Base-by-base conservation (phyloP, 345 rosid genomes). In the Salix viminalis region DNA sequence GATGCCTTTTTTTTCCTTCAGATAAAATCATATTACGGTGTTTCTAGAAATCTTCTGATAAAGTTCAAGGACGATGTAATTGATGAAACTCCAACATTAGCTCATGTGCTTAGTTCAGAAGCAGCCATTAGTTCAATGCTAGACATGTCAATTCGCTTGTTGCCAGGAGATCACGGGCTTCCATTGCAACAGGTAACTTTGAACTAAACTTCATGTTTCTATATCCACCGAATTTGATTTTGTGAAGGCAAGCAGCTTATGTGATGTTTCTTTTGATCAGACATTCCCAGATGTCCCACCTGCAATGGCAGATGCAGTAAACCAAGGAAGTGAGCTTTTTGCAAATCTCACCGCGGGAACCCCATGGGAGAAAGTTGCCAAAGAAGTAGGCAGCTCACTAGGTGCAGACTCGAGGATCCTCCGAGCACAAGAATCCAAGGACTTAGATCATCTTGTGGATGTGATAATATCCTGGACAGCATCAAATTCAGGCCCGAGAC, bases 141-240 rank as follows among this genome's bases (percentile, higher is more conserved):
- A 62, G 98, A 96, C 86, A 90, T 96, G 98, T 96, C 99, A 62
- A 90, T 92, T 81, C 97, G 97, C 65, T 52, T 80, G 76, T 70
- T 96, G 81, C 92, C 97, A 0, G 99, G 99, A 83, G 98, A 92
- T 86, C 99, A 96, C 5, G 94, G 96, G 50, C 98, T 96, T 79
- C 99, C 98, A 72, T 79, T 96, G 58, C 97, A 91, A 69, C 98
- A 96, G 96, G 99, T 96, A 90, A 74, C 56, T 44, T 65, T 80
- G n/a, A 66, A 19, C 67, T 75, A 56, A 71, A 69, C 10, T 26
- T 1, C 14, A 34, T 36, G 52, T n/a, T 60, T 75, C 32, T 61
- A 37, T 62, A 60, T 50, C 58, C 58, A 21, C 6, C 21, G 2
- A 64, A 72, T 69, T 13, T 39, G 41, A 46, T 64, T 58, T 34